Conservation (phyloP, 2,329 filamentous ascomycete species). For the Fusarium sp. region DNA sequence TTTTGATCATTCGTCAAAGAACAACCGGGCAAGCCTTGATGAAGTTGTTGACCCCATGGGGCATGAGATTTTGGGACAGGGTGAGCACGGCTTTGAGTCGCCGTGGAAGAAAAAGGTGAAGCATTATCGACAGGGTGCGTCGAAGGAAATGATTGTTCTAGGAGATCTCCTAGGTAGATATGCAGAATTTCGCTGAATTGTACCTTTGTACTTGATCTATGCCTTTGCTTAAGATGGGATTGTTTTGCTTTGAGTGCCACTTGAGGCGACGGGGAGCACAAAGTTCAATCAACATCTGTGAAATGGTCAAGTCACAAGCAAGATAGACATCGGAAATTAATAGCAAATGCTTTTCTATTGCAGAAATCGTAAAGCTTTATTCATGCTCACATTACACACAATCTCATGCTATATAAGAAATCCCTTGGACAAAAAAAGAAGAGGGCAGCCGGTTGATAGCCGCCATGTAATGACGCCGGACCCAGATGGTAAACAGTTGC, state of each 20-base stretch:
- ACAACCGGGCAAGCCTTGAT: background rate
- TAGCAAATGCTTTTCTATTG: constrained; percentile 46
- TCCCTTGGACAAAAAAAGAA: constrained; percentile 35
- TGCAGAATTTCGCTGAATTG: constrained; percentile 5
- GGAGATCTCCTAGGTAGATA: constrained; percentile 21
- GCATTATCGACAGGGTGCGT: background rate
- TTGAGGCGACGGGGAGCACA: background rate
- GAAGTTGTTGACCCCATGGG: background rate
- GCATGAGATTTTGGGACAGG: background rate
- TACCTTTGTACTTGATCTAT: background rate
- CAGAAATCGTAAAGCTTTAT: constrained; percentile 42
- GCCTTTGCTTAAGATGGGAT: background rate
- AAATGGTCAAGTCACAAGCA: background rate
- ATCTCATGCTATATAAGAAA: constrained; percentile 40
- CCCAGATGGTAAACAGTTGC: constrained; percentile 44
- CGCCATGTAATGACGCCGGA: constrained; percentile 47
- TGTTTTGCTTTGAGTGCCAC: background rate
- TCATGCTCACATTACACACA: constrained; percentile 45
- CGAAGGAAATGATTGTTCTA: constrained; percentile 5
- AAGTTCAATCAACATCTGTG: background rate
- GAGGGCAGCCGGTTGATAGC: constrained; percentile 43
- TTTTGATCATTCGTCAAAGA: background rate
- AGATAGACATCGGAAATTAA: constrained; percentile 1
- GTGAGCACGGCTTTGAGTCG: background rate
- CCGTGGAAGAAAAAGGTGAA: background rate